A percentile compares a stretch with the other conserved stretches of the same genome.
Conservation (phyloP, 345 rosid genomes). For the Trapa bicornis region DNA sequence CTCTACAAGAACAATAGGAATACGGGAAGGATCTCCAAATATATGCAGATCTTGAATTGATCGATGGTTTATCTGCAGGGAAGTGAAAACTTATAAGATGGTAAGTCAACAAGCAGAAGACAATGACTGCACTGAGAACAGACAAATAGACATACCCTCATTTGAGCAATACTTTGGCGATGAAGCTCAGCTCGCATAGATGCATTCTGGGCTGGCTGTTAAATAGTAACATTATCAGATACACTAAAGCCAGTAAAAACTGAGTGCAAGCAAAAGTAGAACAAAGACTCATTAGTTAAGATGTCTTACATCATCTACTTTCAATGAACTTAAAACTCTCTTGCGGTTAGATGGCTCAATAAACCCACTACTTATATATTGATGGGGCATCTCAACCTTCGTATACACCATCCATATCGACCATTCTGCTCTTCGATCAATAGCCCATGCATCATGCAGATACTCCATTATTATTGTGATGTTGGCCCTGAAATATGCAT, state of each 20-base stretch:
- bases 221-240: constrained; percentile 12
- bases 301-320: constrained; percentile 44
- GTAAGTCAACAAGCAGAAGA: constrained; percentile 2
- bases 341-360: constrained; percentile 49
- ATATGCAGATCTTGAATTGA: constrained; percentile 90
- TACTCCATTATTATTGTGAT: constrained; percentile 44
- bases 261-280: constrained; percentile 6
- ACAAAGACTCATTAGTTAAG: constrained; percentile 6
- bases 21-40: constrained; percentile 68
- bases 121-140: not conserved
- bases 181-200: constrained; percentile 90
- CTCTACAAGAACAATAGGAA: constrained; percentile 75
- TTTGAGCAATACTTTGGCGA: constrained; percentile 87
- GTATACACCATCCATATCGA: constrained; percentile 97
- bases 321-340: constrained; percentile 53
- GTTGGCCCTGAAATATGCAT: constrained; percentile 44
- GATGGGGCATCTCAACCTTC: constrained; percentile 93
- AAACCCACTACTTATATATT: constrained; percentile 59
- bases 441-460: constrained; percentile 62
- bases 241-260: constrained; percentile 9
- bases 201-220: constrained; percentile 74
- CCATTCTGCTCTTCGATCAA: constrained; percentile 90
- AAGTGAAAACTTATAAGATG: constrained; percentile 11
- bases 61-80: constrained; percentile 65
- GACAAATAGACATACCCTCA: constrained; percentile 47